phyloP scores from a whole-genome alignment of 306 rosid species.

The Quercus bicolor region DNA sequence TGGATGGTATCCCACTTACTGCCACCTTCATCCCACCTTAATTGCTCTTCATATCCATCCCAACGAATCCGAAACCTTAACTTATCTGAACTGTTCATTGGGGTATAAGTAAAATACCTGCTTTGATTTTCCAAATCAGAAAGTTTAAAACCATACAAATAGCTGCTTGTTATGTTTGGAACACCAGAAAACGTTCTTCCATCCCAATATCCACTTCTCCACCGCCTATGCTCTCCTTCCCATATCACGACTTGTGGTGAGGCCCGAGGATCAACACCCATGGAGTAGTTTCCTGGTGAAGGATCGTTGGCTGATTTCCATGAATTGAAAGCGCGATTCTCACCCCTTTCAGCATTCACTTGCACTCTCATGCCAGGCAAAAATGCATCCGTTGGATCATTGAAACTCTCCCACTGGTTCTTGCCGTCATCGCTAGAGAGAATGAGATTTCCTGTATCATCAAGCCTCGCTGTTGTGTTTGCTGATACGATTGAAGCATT shows the following conservation, averaged over 20 bases:
- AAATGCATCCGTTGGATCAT: slow-evolving; percentile 58
- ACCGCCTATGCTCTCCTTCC: slow-evolving; percentile 48
- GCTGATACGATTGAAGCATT: slow-evolving; percentile 9
- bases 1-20: slow-evolving; percentile 37
- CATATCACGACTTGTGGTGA: slow-evolving; percentile 69
- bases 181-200: slow-evolving; percentile 49
- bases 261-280: slow-evolving; percentile 69
- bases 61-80: slow-evolving; percentile 54
- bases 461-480: slow-evolving; percentile 30
- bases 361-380: slow-evolving; percentile 62
- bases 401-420: slow-evolving; percentile 56
- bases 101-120: slow-evolving; percentile 29
- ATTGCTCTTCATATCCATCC: slow-evolving; percentile 59
- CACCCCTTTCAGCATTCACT: slow-evolving; percentile 24
- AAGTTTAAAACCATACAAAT: slow-evolving; percentile 47
- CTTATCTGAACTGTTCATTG: slow-evolving; percentile 5
- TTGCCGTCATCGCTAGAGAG: slow-evolving; percentile 8
- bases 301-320: slow-evolving; percentile 73
- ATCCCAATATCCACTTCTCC: slow-evolving; percentile 92
- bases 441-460: slow-evolving; percentile 44
- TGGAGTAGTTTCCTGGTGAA: slow-evolving; percentile 44
- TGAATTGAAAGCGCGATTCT: slow-evolving; percentile 34
- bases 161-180: slow-evolving; percentile 31
- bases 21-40: slow-evolving; percentile 32
- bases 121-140: slow-evolving; percentile 7